Conservation (phyloP, 768 basidiomycete species). For the Kwoniella sp. region DNA sequence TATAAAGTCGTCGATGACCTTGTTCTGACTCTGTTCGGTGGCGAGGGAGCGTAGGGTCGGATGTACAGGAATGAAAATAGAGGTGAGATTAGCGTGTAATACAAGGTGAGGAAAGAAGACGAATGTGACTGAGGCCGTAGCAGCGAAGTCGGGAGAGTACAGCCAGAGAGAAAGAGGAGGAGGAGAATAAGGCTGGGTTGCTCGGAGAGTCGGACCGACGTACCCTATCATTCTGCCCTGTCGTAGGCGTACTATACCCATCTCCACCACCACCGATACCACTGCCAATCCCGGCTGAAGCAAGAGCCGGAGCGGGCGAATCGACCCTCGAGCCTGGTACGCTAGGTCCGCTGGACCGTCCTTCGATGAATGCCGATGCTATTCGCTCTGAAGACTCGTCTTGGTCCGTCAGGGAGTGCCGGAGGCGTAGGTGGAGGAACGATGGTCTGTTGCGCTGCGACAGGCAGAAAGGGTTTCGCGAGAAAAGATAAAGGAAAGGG, state of each 20-base stretch:
- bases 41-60: neutral
- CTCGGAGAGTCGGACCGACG: constrained; percentile 8
- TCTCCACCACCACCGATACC: neutral
- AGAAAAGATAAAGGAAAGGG: too few species aligned
- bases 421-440: constrained; percentile 82
- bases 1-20: constrained; percentile 82
- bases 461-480: too few species aligned
- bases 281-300: neutral
- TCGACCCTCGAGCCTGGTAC: constrained; percentile 38
- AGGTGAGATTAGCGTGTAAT: too few species aligned
- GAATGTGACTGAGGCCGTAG: neutral
- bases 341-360: constrained; percentile 54
- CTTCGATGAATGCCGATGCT: constrained; percentile 79
- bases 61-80: too few species aligned
- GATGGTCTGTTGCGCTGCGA: constrained; percentile 77
- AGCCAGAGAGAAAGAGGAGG: neutral
- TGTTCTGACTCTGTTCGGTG: constrained; percentile 32
- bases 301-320: constrained; percentile 36
- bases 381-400: constrained; percentile 85
- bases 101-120: too few species aligned
- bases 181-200: neutral
- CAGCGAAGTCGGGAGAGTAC: too few species aligned
- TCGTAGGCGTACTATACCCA: constrained; percentile 19
- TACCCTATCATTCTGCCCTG: constrained; percentile 25
- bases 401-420: constrained; percentile 84